phyloP scores from a whole-genome alignment of 1,284 basidiomycete genomes.

The Singerocomus rubriflavus region DNA sequence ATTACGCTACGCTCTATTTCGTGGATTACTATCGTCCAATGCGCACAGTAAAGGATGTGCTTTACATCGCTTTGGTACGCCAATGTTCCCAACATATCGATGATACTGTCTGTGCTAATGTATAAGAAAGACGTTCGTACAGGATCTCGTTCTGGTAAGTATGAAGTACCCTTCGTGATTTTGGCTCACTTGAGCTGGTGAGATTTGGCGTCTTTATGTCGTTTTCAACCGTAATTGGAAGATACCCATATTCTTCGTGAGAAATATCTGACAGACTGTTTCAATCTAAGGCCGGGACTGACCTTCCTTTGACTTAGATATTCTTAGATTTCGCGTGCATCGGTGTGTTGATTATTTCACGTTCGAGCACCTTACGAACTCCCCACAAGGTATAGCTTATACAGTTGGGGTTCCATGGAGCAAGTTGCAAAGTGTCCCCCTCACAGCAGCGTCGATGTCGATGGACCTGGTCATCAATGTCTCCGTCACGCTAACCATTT shows the following conservation, averaged over 20 bases:
- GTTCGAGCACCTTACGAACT: background rate
- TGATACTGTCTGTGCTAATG: background rate
- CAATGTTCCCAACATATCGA: too few relatives aligned
- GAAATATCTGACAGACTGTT: background rate
- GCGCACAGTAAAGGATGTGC: conserved; percentile 17
- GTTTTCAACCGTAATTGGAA: conserved; percentile 19
- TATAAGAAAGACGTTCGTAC: conserved; percentile 10
- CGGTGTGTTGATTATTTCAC: conserved; percentile 2
- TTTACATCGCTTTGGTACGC: conserved; percentile 16
- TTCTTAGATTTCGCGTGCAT: conserved; percentile 19
- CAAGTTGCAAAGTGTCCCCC: conserved; percentile 8
- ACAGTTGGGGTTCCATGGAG: conserved; percentile 15
- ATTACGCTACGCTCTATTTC: conserved; percentile 16
- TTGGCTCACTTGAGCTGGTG: background rate
- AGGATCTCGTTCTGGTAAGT: conserved; percentile 18
- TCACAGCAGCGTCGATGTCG: conserved; percentile 16
- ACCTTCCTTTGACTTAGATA: conserved; percentile 6
- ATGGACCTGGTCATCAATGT: conserved; percentile 17
- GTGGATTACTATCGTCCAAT: conserved; percentile 10
- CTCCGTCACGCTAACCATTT: conserved; percentile 18
- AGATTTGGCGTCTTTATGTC: conserved; percentile 20
- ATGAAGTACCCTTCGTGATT: background rate
- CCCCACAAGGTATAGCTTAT: conserved; percentile 8
- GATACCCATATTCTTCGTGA: conserved; percentile 11
- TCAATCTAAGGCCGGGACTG: background rate